A percentile compares a stretch with the other conserved stretches of the same genome.
These are phyloP conservation scores for Ustilago tritici DNA, from an alignment of 1,284 basidiomycete species.

Conservation along the genomic window DNA sequence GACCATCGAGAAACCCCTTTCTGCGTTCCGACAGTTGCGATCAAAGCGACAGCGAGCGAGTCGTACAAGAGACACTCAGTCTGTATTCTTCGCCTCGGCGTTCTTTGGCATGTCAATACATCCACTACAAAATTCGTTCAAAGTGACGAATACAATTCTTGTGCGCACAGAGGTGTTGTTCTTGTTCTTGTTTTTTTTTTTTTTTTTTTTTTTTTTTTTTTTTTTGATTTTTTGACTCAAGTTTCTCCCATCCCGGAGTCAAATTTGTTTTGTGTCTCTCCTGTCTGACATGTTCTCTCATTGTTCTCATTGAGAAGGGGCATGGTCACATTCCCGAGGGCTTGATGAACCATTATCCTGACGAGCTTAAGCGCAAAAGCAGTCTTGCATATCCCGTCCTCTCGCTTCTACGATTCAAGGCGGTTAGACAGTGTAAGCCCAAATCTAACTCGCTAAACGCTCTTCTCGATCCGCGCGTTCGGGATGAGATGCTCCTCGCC, in stretches of 20 bases:
- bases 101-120: constrained; percentile 17
- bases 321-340: constrained; percentile 14
- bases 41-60: not conserved
- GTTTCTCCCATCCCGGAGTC: constrained; percentile 22
- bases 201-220: too few relatives aligned
- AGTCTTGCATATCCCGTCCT: constrained; percentile 11
- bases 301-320: not conserved
- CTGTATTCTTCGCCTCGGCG: constrained; percentile 40
- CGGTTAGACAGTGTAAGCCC: constrained; percentile 1
- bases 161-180: constrained; percentile 1
- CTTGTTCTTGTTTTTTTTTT: not conserved
- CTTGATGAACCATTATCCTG: not conserved
- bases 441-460: not conserved
- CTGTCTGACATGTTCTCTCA: constrained; percentile 8
- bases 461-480: constrained; percentile 18
- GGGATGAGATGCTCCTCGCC: constrained; percentile 3
- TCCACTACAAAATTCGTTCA: not conserved
- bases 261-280: not conserved
- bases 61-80: not conserved
- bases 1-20: constrained; percentile 1
- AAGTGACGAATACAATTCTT: not conserved
- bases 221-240: constrained; percentile 4
- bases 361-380: not conserved
- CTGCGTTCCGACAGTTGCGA: not conserved
- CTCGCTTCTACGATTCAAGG: not conserved